Base-by-base conservation (phyloP, 495 filamentous ascomycete genomes). In the Penicillium cosmopolitanum region DNA sequence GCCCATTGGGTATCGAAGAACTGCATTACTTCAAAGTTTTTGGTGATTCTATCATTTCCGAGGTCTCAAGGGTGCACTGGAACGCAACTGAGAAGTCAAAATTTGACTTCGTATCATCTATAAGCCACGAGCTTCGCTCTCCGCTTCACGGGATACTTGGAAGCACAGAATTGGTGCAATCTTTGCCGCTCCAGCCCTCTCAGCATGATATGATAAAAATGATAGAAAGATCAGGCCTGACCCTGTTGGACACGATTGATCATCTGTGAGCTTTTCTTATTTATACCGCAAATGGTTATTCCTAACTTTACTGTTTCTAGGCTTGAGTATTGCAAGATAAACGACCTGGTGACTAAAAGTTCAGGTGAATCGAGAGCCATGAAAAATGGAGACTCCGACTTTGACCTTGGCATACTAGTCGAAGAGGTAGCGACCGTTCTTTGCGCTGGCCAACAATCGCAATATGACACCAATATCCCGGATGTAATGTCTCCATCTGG, bases 91-190 rank as follows among this genome's bases (percentile, higher is more conserved):
- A 86, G 50, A 77, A 73, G 50, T 80, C 83, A 21, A 92, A 93
- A 63, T 82, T 84, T 3, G 87, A 88, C 54, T 87, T 92, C 55
- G 85, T 93, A 28, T 85, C 85, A 0, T 89, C 85, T 13, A 82
- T 93, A 21, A 89, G 85, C 35, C 89, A 93, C 64, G 89, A 93
- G 60, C 75, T 92, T 18, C 82, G 89, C 0, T 88, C 83, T 0
- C 89, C 89, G 0, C 69, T 93, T 15, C 87, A 91, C 59, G 88
- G 88, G 3, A 86, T 90, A 51, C 65, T 90, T 1, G 85, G 84
- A 0, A 85, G 80, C 63, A 78, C 83, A 1, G 88, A 92, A 68
- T 77, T 93, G 38, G 65, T 92, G 11, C 77, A 83, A 25, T 80
- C 84, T 11, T 84, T 79, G 0, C 61, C 74, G 16, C 73, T 85